These are phyloP conservation scores for Tolypocladium capitatum DNA, from an alignment of 2,329 filamentous ascomycete genomes.

Conservation along the genomic window DNA sequence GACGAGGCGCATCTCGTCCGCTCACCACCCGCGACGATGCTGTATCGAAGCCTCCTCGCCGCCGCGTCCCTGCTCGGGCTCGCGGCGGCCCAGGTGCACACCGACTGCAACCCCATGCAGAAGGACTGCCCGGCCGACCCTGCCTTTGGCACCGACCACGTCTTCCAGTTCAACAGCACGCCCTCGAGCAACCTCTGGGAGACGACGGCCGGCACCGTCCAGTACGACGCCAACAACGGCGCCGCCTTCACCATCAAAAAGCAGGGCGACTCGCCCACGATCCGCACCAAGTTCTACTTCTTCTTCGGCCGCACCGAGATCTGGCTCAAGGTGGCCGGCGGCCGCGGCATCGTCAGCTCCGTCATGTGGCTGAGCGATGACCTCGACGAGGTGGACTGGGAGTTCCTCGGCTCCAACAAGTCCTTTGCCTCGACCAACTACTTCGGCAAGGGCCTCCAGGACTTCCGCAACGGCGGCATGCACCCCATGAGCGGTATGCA, in stretches of 20 bases:
- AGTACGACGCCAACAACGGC: slow-evolving; percentile 47
- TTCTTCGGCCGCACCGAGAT: slow-evolving; percentile 75
- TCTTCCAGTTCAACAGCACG: slow-evolving; percentile 51
- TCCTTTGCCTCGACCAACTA: slow-evolving; percentile 59
- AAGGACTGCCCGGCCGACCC: slow-evolving; percentile 54
- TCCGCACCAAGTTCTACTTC: slow-evolving; percentile 70
- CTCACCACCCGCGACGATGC: no score
- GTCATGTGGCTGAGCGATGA: slow-evolving; percentile 77
- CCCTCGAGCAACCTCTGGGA: slow-evolving; percentile 53
- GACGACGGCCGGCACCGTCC: slow-evolving; percentile 51
- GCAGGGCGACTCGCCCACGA: slow-evolving; percentile 63
- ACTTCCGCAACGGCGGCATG: slow-evolving; percentile 49
- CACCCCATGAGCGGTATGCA: slow-evolving; percentile 42
- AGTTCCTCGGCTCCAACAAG: slow-evolving; percentile 58
- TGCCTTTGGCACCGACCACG: slow-evolving; percentile 52
- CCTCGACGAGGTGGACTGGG: slow-evolving; percentile 81
- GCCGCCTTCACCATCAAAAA: slow-evolving; percentile 59
- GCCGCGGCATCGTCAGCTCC: slow-evolving; percentile 64
- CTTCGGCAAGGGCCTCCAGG: slow-evolving; percentile 60
- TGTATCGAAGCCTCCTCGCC: slow-evolving; percentile 12
- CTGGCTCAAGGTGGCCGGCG: slow-evolving; percentile 61
- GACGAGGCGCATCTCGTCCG: background rate
- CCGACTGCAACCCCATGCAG: slow-evolving; percentile 65
- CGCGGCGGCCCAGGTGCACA: slow-evolving; percentile 58
- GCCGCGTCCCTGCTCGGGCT: slow-evolving; percentile 29